Evolutionary conservation across 345 rosid genomes (phyloP).

Genomic region (Brassica rapa): DNA sequence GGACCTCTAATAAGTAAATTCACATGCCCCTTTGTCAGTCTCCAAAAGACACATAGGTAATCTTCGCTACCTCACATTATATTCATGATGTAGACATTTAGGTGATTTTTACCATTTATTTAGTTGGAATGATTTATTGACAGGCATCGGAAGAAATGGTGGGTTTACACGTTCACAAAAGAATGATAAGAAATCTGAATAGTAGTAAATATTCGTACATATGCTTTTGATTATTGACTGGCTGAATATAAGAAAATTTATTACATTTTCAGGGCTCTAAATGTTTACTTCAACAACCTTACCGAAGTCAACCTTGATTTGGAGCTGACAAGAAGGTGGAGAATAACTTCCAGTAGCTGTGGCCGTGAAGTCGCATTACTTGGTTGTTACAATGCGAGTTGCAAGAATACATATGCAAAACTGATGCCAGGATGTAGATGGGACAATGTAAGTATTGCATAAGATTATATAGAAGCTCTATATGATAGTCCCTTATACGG

Average conservation of each 20-base stretch:
- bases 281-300: conserved; percentile 71
- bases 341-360: conserved; percentile 76
- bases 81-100: neutral
- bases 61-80: conserved; percentile 7
- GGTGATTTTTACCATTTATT: neutral
- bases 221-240: neutral
- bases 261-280: conserved; percentile 77
- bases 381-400: conserved; percentile 82
- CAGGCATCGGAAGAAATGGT: conserved; percentile 83
- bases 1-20: conserved; percentile 21
- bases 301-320: conserved; percentile 75
- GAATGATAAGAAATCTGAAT: conserved; percentile 68
- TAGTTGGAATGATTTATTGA: conserved; percentile 5
- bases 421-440: conserved; percentile 68
- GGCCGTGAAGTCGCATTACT: conserved; percentile 91
- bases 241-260: neutral
- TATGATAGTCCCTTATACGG: neutral
- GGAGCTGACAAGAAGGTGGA: conserved; percentile 76
- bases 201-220: neutral
- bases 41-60: conserved; percentile 72
- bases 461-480: neutral
- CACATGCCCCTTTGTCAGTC: conserved; percentile 78
- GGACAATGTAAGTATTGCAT: conserved; percentile 67
- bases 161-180: conserved; percentile 75
- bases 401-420: conserved; percentile 75